phyloP scores from a whole-genome alignment of 2,329 filamentous ascomycete genomes.

The Cercospora sp. region DNA sequence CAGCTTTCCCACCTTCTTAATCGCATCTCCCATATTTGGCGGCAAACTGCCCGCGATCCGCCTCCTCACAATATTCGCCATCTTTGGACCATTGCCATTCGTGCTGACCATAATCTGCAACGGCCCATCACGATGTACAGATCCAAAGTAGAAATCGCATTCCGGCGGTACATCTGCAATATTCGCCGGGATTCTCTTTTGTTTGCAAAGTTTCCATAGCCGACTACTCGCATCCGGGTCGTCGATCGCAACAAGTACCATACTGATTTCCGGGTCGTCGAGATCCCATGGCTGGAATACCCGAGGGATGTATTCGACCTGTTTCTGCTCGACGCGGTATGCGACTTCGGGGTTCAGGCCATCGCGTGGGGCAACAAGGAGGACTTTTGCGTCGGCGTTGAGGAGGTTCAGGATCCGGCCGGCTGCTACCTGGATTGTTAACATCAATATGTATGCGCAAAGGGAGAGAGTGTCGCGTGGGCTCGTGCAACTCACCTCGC shows the following conservation, averaged over 20 bases:
- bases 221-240: constrained; percentile 85
- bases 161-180: constrained; percentile 96
- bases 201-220: constrained; percentile 93
- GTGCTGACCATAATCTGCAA: constrained; percentile 98
- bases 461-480: constrained; percentile 1
- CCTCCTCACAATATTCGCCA: constrained; percentile 82
- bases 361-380: constrained; percentile 74
- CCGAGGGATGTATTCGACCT: constrained; percentile 79
- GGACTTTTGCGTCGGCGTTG: constrained; percentile 90
- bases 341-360: constrained; percentile 88
- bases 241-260: constrained; percentile 93
- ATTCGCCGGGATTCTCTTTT: constrained; percentile 80
- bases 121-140: constrained; percentile 89
- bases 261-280: constrained; percentile 65
- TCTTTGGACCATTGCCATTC: constrained; percentile 89
- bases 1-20: constrained; percentile 78
- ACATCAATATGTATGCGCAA: constrained; percentile 16
- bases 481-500: constrained; percentile 66
- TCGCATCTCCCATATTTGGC: constrained; percentile 77
- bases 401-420: constrained; percentile 91
- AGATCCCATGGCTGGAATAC: constrained; percentile 86
- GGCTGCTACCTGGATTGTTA: constrained; percentile 73
- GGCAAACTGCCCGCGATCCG: constrained; percentile 79
- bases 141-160: constrained; percentile 99
- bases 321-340: constrained; percentile 71